phyloP scores from a whole-genome alignment of 202 grass and related monocot genomes.

The Panicum virgatum region DNA sequence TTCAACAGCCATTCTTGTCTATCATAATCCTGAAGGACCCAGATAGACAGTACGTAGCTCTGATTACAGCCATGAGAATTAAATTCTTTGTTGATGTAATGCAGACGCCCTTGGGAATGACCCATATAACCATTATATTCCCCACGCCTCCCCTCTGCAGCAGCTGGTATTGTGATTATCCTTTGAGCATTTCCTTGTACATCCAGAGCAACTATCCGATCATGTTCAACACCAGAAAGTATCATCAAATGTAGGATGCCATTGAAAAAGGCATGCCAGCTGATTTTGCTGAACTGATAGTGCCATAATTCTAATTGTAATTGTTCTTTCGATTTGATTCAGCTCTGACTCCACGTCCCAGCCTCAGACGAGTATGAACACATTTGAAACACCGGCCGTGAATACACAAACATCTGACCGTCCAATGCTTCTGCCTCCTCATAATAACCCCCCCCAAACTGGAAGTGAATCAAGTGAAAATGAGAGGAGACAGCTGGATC shows the following conservation, averaged over 20 bases:
- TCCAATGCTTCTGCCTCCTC: too few species aligned
- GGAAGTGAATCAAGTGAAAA: not conserved
- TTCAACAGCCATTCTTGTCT: not conserved
- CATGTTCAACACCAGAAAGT: accelerated
- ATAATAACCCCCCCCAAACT: too few species aligned
- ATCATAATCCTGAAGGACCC: not conserved
- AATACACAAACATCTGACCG: too few species aligned
- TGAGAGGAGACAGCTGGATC: not conserved
- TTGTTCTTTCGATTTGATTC: too few species aligned
- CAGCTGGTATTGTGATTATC: not conserved
- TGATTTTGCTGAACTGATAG: too few species aligned
- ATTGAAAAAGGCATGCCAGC: not conserved
- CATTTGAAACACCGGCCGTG: too few species aligned
- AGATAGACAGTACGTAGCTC: not conserved
- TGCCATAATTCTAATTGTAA: not conserved
- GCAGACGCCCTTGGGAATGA: not conserved
- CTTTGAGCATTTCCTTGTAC: not conserved
- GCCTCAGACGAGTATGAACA: slow-evolving; percentile 17
- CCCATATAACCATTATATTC: too few species aligned
- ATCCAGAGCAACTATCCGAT: not conserved
- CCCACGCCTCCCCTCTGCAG: too few species aligned
- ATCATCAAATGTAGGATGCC: not conserved
- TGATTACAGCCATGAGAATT: too few species aligned
- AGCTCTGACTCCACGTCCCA: not conserved
- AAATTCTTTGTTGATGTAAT: not conserved